These are phyloP conservation scores for Phaffomyces antillensis DNA, from an alignment of 805 yeast genomes.

Conservation along the genomic window DNA sequence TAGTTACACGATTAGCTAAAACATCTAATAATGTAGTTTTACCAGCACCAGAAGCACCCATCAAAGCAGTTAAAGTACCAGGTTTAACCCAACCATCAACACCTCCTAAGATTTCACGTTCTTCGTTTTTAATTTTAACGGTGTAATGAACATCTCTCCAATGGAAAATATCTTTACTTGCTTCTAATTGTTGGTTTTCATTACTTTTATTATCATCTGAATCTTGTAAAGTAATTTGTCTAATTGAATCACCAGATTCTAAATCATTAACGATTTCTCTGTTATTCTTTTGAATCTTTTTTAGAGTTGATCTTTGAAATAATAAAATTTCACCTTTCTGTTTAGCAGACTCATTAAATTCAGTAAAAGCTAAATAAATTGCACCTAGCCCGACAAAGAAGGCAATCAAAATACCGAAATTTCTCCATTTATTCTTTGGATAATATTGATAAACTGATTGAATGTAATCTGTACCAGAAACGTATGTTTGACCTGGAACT, in stretches of 20 bases:
- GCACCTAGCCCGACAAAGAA: conserved; percentile 47
- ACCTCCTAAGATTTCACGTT: conserved; percentile 51
- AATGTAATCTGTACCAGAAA: conserved; percentile 47
- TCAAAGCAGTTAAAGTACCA: conserved; percentile 70
- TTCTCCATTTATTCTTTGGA: conserved; percentile 43
- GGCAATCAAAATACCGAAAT: conserved; percentile 54
- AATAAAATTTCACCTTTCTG: conserved; percentile 67
- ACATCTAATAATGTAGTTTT: conserved; percentile 68
- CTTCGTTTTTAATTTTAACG: conserved; percentile 53
- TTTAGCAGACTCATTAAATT: conserved; percentile 51
- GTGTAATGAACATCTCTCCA: conserved; percentile 75
- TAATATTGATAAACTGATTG: conserved; percentile 35
- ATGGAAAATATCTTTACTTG: conserved; percentile 51
- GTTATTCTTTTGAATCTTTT: conserved; percentile 36
- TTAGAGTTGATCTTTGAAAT: conserved; percentile 44
- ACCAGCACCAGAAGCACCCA: conserved; percentile 82
- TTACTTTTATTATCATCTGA: conserved; percentile 11
- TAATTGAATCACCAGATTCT: conserved; percentile 21
- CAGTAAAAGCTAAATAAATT: conserved; percentile 47
- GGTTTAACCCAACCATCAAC: conserved; percentile 83
- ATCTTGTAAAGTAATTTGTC: conserved; percentile 15
- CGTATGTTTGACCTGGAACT: conserved; percentile 38
- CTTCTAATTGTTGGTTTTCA: conserved; percentile 25
- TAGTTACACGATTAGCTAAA: conserved; percentile 60
- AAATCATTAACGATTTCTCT: conserved; percentile 19